These are phyloP conservation scores for Plectosphaerella plurivora DNA, from an alignment of 2,329 filamentous ascomycete genomes.

Conservation along the genomic window DNA sequence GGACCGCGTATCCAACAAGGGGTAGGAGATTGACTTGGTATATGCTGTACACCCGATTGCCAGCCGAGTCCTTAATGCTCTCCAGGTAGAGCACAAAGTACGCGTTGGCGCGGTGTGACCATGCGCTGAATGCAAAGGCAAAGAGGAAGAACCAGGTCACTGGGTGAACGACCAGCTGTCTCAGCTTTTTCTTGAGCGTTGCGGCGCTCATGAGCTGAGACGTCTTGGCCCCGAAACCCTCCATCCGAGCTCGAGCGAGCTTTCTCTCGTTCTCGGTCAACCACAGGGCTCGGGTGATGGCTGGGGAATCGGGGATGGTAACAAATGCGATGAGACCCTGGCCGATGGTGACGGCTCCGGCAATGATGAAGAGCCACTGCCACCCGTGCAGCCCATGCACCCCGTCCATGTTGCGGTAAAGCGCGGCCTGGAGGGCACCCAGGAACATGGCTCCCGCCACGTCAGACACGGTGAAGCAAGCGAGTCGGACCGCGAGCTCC, in stretches of 20 bases:
- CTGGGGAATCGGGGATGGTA: constrained; percentile 27
- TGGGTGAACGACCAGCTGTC: constrained; percentile 20
- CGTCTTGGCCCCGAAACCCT: constrained; percentile 20
- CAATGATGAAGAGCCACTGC: constrained; percentile 43
- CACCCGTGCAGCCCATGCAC: constrained; percentile 34
- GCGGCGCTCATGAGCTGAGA: constrained; percentile 18
- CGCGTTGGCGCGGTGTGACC: constrained; percentile 23
- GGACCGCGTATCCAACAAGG: constrained; percentile 22
- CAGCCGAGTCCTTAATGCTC: constrained; percentile 18
- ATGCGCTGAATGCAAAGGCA: constrained; percentile 22
- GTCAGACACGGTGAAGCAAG: constrained; percentile 37
- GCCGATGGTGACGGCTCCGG: constrained; percentile 35
- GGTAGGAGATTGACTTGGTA: constrained; percentile 27
- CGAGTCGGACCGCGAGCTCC: constrained; percentile 31
- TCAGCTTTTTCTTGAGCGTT: constrained; percentile 18
- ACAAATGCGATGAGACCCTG: constrained; percentile 34
- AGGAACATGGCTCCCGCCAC: constrained; percentile 39
- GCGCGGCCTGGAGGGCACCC: constrained; percentile 36
- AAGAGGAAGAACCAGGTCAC: constrained; percentile 25
- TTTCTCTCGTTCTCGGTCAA: constrained; percentile 20
- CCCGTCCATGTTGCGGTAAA: constrained; percentile 35
- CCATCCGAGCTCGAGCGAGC: constrained; percentile 21
- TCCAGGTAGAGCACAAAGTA: constrained; percentile 29
- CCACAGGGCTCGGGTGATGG: constrained; percentile 22
- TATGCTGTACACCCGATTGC: constrained; percentile 20